Base-by-base conservation (phyloP, 495 filamentous ascomycete genomes). In the Penicillium parvum region DNA sequence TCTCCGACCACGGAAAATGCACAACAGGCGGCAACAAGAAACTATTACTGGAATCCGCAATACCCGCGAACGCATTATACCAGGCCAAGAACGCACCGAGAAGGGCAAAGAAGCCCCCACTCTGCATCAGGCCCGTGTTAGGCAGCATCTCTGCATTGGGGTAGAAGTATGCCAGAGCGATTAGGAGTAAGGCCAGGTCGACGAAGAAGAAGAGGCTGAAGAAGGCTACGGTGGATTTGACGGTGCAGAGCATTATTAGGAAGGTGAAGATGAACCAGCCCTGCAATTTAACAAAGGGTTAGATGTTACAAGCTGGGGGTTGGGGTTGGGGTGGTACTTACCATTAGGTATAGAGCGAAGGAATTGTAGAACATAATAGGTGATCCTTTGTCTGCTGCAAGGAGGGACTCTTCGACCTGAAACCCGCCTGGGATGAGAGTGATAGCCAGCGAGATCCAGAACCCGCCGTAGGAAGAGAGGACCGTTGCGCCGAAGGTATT, bases 231-330 rank as follows among this genome's bases (percentile, higher is more conserved):
- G 90, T 96, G 11, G 92, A 96, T 40, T 86, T 81, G 35, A 96
- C 74, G 32, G 92, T 96, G 80, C 85, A 91, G 64, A 96, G 55
- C 26, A 96, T 72, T 38, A 96, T 66, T 44, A 98, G 71, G 58
- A 78, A 82, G 55, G 91, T 98, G 81, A 98, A 98, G 76, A 98
- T 92, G 75, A 95, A 96, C 92, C 92, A 98, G 62, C 82, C 82
- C 78, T 81, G 45, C n/a, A 10, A 19, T 15, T 1, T 17, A 15
- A 14, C 11, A 25, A 40, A 42, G 18, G 30, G 18, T 16, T 18
- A 33, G 16, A 20, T 14, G 6, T 1, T 9, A 12, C 23, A 14
- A 14, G 21, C 1, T 10, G 5, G 6, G 7, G 0, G 22, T 17
- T 15, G 20, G 7, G 29, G 11, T 26, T 43, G 63, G n/a, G n/a